Conservation (phyloP, 306 rosid genomes). For the Cercis canadensis region DNA sequence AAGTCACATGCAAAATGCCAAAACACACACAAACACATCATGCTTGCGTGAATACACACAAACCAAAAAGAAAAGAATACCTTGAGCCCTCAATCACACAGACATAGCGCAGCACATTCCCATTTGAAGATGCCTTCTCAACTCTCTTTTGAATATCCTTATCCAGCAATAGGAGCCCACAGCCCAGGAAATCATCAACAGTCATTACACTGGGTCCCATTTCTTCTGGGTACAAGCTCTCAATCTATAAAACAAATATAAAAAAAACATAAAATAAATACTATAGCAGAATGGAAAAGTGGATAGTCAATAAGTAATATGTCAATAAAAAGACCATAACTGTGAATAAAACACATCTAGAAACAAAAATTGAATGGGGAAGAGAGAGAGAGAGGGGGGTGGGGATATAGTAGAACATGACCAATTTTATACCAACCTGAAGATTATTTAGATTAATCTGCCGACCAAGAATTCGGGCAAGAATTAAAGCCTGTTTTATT, state of each 20-base stretch:
- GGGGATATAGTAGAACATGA: slow-evolving; percentile 8
- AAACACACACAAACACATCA: slow-evolving; percentile 1
- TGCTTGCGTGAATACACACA: slow-evolving; percentile 32
- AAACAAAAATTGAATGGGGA: slow-evolving; percentile 9
- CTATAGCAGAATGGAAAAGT: not conserved
- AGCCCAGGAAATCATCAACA: slow-evolving; percentile 65
- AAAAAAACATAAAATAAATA: not conserved
- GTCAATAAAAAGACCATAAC: not conserved
- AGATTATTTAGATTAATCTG: slow-evolving; percentile 65
- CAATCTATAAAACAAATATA: slow-evolving; percentile 57
- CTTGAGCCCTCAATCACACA: slow-evolving; percentile 76
- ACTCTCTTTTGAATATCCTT: slow-evolving; percentile 80
- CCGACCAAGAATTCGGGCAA: slow-evolving; percentile 84
- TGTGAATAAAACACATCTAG: too few species aligned
- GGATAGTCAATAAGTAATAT: not conserved
- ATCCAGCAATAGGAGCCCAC: slow-evolving; percentile 67
- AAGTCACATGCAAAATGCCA: not conserved
- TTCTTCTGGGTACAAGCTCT: slow-evolving; percentile 91
- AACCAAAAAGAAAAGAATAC: slow-evolving; percentile 32
- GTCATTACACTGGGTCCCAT: slow-evolving; percentile 81
- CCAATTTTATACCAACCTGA: slow-evolving; percentile 59
- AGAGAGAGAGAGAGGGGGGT: not conserved
- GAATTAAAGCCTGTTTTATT: slow-evolving; percentile 80
- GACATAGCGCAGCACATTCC: slow-evolving; percentile 87
- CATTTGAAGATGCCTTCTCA: slow-evolving; percentile 71